Evolutionary conservation across 179 eudicot species (phyloP).

Genomic region (Beta macrorhiza): DNA sequence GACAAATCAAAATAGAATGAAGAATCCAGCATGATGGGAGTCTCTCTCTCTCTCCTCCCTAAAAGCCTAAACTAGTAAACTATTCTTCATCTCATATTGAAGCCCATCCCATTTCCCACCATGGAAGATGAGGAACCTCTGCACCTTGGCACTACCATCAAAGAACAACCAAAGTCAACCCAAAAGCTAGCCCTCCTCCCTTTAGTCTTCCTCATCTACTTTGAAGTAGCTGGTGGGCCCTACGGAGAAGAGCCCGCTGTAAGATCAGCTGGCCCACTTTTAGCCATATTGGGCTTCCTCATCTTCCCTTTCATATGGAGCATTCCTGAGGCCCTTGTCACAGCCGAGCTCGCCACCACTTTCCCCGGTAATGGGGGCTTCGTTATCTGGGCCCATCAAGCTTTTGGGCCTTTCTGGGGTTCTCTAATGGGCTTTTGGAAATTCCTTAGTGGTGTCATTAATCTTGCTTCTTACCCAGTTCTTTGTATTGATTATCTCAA

Average conservation of each 20-base stretch:
- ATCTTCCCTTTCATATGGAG: slow-evolving; percentile 50
- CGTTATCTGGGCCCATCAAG: slow-evolving; percentile 35
- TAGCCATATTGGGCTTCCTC: slow-evolving; percentile 37
- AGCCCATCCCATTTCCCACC: neutral
- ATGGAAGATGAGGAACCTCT: slow-evolving; percentile 6
- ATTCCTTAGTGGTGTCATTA: slow-evolving; percentile 37
- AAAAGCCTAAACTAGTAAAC: neutral
- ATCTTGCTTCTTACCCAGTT: slow-evolving; percentile 38
- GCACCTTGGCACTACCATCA: neutral
- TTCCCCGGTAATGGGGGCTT: slow-evolving; percentile 41
- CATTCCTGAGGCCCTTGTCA: slow-evolving; percentile 40
- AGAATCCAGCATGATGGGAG: slow-evolving; percentile 7
- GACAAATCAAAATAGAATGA: neutral
- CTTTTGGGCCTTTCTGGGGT: slow-evolving; percentile 44
- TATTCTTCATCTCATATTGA: neutral
- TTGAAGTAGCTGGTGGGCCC: slow-evolving; percentile 40
- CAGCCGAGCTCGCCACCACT: slow-evolving; percentile 40
- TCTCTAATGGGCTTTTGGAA: slow-evolving; percentile 39
- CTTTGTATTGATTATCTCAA: slow-evolving; percentile 42
- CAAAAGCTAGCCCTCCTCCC: slow-evolving; percentile 31
- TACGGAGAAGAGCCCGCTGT: slow-evolving; percentile 37
- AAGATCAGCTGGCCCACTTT: slow-evolving; percentile 30
- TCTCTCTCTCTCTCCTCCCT: neutral
- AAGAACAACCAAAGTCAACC: neutral
- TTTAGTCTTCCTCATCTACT: slow-evolving; percentile 37